phyloP scores from a whole-genome alignment of 768 basidiomycete species.

The Mycena filopes region DNA sequence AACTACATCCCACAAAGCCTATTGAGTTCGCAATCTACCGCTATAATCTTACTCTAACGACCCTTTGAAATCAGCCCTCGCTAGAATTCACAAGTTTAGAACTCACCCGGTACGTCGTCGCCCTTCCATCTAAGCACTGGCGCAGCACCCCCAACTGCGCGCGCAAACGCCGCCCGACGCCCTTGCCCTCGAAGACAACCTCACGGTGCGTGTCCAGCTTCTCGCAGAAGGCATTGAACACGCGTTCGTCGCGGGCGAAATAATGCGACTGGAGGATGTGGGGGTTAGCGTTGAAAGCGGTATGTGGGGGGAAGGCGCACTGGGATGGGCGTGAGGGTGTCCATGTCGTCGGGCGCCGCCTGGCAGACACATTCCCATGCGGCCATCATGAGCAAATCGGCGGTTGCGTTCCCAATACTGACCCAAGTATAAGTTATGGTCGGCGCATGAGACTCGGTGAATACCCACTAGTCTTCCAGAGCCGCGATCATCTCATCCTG shows the following conservation, averaged over 20 bases:
- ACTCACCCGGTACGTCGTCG: constrained; percentile 6
- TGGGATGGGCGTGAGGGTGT: not conserved
- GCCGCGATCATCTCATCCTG: constrained; percentile 14
- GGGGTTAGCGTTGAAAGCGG: too few relatives aligned
- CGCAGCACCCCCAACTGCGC: not conserved
- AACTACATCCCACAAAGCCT: not conserved
- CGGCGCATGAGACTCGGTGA: not conserved
- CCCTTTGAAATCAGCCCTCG: not conserved
- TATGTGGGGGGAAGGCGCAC: not conserved
- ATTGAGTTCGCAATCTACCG: not conserved
- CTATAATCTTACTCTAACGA: not conserved
- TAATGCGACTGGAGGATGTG: not conserved
- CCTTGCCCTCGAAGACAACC: not conserved
- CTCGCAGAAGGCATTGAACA: not conserved
- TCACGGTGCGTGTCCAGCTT: not conserved
- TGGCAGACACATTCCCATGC: constrained; percentile 2
- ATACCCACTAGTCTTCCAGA: constrained; percentile 14
- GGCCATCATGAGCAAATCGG: constrained; percentile 13
- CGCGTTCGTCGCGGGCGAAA: constrained; percentile 16
- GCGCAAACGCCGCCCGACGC: not conserved
- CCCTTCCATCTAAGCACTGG: not conserved
- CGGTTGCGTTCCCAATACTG: constrained; percentile 17
- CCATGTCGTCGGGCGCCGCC: not conserved
- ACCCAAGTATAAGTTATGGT: not conserved
- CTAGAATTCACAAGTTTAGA: not conserved